Percentiles rank a stretch among this genome's conserved stretches.
phyloP scores from a whole-genome alignment of 208 protist genomes.

The Leptomonas pyrrhocoris region DNA sequence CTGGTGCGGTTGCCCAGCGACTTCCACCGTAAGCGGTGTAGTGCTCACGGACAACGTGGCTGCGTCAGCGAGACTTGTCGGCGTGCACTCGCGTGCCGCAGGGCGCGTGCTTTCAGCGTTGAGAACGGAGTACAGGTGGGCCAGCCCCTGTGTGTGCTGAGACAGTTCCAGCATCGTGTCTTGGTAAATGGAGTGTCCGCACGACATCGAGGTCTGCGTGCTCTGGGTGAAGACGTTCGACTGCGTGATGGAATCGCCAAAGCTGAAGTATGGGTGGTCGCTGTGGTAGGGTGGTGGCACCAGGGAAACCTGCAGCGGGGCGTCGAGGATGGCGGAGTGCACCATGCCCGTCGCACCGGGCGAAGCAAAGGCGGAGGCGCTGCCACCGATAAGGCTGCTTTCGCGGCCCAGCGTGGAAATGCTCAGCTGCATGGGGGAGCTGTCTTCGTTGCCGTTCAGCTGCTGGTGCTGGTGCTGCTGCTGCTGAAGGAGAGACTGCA shows the following conservation, averaged over 20 bases:
- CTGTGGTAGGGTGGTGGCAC: constrained; percentile 22
- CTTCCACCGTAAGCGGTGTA: constrained; percentile 4
- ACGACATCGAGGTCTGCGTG: constrained; percentile 9
- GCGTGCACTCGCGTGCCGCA: background rate
- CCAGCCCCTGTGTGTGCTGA: constrained; percentile 23
- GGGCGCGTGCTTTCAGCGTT: constrained; percentile 4
- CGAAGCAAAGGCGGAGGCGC: constrained; percentile 6
- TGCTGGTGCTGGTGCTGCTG: constrained; percentile 14
- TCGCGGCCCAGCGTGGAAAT: constrained; percentile 23
- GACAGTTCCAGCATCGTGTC: constrained; percentile 25
- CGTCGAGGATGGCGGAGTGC: constrained; percentile 37
- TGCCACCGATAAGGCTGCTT: constrained; percentile 13
- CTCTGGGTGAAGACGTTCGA: constrained; percentile 23
- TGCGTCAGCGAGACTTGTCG: constrained; percentile 1
- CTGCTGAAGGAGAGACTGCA: constrained; percentile 17
- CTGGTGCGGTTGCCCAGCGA: background rate
- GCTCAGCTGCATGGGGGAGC: constrained; percentile 27
- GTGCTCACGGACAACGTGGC: background rate
- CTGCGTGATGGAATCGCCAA: constrained; percentile 34
- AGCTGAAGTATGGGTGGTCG: constrained; percentile 26
- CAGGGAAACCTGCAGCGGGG: constrained; percentile 35
- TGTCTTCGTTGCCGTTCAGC: constrained; percentile 14
- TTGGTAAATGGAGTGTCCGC: constrained; percentile 30
- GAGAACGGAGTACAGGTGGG: constrained; percentile 17
- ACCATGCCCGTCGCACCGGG: background rate